Evolutionary conservation across 129 eudicot genomes (phyloP), one percentile per base, ranked within the genome.

Genomic region (Tanacetum coccineum): DNA sequence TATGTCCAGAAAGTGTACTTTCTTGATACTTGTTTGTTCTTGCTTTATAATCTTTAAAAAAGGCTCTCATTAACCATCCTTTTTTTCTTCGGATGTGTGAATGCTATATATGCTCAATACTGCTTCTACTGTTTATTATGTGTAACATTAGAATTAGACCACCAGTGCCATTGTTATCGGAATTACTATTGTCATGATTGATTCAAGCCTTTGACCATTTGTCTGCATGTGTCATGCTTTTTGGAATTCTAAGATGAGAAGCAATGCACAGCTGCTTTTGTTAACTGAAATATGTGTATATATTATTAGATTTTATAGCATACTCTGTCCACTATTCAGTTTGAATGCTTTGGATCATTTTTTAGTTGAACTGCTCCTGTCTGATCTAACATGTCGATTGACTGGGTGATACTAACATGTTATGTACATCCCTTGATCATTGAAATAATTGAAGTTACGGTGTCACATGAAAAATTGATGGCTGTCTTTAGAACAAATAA

Each of bases 401-500:
- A 59, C 12, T 69, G 25, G 17, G 51, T 13, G 61, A 60, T 71
- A 49, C 20, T 71, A 28, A 36, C 30, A 30, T 17, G 64, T 55
- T 30, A 21, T 55, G 39, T 40, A 42, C 51, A 19, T 21, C 13
- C 28, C 19, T 71, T 71, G 40, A 32, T 47, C 21, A 71, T 59
- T 18, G 13, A 26, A 46, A 30, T 59, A 46, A 13, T 70, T 18
- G 4, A 61, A 71, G 52, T 60, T 30, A 30, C 55, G 54, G 54
- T 40, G 25, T 47, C 70, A 47, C 1, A 3, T 49, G 39, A 50
- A 21, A 20, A 39, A 36, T 39, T 20, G 19, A 21, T 10, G 59
- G 10, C 60, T 28, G 15, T 60, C 49, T 71, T 6, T 71, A 71
- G 67, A 49, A 3, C 50, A 42, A 60, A 13, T 48, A 71, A 61